phyloP scores from a whole-genome alignment of 306 rosid species.

The Hippophae tibetana region DNA sequence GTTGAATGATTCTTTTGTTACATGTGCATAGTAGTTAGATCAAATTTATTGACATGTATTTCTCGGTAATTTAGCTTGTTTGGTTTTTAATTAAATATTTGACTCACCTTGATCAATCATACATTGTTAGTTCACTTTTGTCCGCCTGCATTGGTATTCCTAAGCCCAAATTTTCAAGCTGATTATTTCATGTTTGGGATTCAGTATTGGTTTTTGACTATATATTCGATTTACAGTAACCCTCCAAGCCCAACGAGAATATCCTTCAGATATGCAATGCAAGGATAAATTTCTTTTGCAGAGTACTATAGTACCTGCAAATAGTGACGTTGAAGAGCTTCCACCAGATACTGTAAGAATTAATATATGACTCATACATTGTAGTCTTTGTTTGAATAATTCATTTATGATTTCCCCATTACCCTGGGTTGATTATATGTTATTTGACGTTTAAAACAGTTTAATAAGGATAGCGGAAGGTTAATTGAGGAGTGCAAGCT shows the following conservation, averaged over 20 bases:
- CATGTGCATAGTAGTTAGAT: constrained; percentile 1
- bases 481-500: constrained; percentile 78
- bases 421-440: constrained; percentile 5
- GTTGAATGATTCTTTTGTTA: constrained; percentile 3
- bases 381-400: constrained; percentile 8
- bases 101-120: constrained; percentile 12
- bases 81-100: constrained; percentile 1
- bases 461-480: constrained; percentile 74
- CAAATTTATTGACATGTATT: not conserved
- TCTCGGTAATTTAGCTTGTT: constrained; percentile 1
- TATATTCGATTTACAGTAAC: constrained; percentile 56
- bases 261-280: constrained; percentile 77
- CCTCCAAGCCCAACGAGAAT: constrained; percentile 86
- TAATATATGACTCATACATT: constrained; percentile 8
- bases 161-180: not conserved
- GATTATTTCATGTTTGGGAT: not conserved
- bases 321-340: constrained; percentile 75
- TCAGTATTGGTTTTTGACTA: constrained; percentile 12
- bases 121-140: constrained; percentile 4
- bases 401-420: constrained; percentile 7
- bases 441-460: constrained; percentile 38
- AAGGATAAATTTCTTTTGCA: constrained; percentile 94
- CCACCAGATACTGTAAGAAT: constrained; percentile 58
- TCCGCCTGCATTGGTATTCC: constrained; percentile 12
- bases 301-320: constrained; percentile 61